Evolutionary conservation across 179 eudicot genomes (phyloP).

Genomic region (Silene coronaria): DNA sequence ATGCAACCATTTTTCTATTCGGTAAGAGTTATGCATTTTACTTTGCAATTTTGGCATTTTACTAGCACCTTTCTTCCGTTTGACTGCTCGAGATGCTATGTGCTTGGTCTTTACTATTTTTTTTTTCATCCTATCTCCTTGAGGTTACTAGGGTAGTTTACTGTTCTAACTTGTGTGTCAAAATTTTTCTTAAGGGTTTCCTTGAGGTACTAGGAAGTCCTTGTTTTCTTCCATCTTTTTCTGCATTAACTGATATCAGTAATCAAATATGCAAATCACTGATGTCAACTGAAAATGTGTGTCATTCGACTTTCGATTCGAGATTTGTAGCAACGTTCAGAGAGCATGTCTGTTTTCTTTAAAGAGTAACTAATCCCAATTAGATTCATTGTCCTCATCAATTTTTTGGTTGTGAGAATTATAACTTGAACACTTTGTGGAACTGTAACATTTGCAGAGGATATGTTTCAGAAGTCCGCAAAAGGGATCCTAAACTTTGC

Average conservation of each 20-base stretch:
- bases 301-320: background rate
- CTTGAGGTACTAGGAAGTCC: no score
- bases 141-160: background rate
- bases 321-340: background rate
- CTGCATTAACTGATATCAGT: conserved; percentile 10
- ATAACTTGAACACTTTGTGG: background rate
- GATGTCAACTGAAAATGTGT: no score
- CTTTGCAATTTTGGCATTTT: conserved; percentile 11
- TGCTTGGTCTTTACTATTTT: background rate
- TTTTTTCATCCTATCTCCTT: background rate
- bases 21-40: conserved; percentile 23
- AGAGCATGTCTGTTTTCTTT: background rate
- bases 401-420: background rate
- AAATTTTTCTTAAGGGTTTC: background rate
- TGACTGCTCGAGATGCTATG: background rate
- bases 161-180: background rate
- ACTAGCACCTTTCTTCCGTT: no score
- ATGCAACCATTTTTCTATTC: conserved; percentile 42
- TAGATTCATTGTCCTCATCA: background rate
- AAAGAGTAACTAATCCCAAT: background rate
- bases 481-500: conserved; percentile 33
- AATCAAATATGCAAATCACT: background rate
- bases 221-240: background rate
- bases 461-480: conserved; percentile 31
- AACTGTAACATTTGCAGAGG: conserved; percentile 31